A percentile compares a stretch with the other conserved stretches of the same genome.
Conservation (phyloP, 2,329 filamentous ascomycete genomes). For the Colletotrichum sp. region DNA sequence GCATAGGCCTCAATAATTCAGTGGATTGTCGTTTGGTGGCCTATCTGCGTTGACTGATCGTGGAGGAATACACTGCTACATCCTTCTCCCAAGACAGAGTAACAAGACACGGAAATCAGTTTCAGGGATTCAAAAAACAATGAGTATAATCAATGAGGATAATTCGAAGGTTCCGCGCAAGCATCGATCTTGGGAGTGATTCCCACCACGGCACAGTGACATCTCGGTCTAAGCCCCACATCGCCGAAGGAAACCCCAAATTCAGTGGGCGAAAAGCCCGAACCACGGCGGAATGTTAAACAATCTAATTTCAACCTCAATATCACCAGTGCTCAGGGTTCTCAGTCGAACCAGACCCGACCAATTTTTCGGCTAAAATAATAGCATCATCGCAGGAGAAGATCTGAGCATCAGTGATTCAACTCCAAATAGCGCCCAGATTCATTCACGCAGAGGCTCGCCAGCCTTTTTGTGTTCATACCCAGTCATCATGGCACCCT, state of each 20-base stretch:
- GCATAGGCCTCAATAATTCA: background rate
- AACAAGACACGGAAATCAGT: background rate
- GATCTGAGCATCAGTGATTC: background rate
- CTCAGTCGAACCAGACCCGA: background rate
- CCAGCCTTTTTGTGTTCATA: background rate
- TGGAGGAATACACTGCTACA: background rate
- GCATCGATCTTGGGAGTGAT: background rate
- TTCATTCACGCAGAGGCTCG: background rate
- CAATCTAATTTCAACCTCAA: background rate
- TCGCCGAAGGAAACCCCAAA: constrained; percentile 15
- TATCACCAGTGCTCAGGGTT: background rate
- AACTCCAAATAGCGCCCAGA: background rate
- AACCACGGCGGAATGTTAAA: background rate
- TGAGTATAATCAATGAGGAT: background rate
- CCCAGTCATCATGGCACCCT: constrained; percentile 55
- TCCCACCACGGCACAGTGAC: background rate
- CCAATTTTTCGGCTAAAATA: background rate
- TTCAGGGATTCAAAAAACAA: background rate
- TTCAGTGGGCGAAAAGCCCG: constrained; percentile 12
- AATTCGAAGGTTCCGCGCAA: background rate
- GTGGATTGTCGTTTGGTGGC: background rate
- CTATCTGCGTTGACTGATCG: background rate
- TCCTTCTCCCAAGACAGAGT: background rate
- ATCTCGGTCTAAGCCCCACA: constrained; percentile 13
- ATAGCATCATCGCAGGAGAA: background rate